Evolutionary conservation across 495 filamentous ascomycete genomes (phyloP).

Genomic region (Neurospora hispaniola): DNA sequence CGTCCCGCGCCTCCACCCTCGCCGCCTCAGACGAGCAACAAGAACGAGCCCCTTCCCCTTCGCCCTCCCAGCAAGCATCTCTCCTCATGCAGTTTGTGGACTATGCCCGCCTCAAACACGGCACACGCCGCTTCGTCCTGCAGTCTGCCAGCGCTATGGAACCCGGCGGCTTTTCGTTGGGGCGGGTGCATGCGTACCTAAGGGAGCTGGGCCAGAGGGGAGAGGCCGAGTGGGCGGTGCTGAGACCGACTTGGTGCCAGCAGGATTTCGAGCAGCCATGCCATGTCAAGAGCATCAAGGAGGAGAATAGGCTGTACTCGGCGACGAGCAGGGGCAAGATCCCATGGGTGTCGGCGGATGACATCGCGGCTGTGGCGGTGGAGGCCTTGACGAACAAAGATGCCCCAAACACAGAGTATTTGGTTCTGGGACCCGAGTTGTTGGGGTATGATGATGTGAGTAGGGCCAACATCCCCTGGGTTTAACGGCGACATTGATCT

Average conservation of each 20-base stretch:
- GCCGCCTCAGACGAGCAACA: neutral
- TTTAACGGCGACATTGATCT: neutral
- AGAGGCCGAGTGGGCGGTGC: conserved; percentile 32
- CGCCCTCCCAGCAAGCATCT: neutral
- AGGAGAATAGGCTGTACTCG: conserved; percentile 35
- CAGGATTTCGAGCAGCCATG: conserved; percentile 23
- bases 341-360: conserved; percentile 35
- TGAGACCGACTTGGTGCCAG: conserved; percentile 38
- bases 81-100: conserved; percentile 28
- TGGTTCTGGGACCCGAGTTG: conserved; percentile 37
- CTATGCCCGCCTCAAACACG: conserved; percentile 23
- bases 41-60: neutral
- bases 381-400: conserved; percentile 27
- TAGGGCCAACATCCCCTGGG: neutral
- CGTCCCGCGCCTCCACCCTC: neutral
- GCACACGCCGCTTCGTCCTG: conserved; percentile 34
- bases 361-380: conserved; percentile 39
- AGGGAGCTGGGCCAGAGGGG: conserved; percentile 26
- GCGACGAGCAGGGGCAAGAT: conserved; percentile 34
- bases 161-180: conserved; percentile 25
- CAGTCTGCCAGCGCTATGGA: conserved; percentile 27
- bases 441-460: conserved; percentile 36
- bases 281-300: conserved; percentile 23
- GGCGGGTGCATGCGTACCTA: conserved; percentile 27
- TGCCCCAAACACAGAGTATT: conserved; percentile 34